phyloP scores from a whole-genome alignment of 768 basidiomycete species.

The Mycena galericulata region DNA sequence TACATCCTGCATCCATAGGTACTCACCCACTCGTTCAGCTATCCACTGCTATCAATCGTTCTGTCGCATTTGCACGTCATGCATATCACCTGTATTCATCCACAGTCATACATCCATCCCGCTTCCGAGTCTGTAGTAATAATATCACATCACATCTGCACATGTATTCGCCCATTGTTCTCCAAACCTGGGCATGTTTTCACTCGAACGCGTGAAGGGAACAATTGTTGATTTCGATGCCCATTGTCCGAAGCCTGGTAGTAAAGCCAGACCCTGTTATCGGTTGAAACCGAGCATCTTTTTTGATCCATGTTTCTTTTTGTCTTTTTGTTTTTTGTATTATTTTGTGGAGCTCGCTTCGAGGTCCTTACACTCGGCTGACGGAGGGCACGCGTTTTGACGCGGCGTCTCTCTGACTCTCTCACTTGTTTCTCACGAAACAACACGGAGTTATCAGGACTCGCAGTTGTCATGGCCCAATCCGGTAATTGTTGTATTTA shows the following conservation, averaged over 20 bases:
- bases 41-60: neutral
- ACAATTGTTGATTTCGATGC: neutral
- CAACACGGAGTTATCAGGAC: too few relatives aligned
- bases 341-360: too few relatives aligned
- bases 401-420: too few relatives aligned
- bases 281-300: too few relatives aligned
- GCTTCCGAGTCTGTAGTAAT: neutral
- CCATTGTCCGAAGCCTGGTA: constrained; percentile 4
- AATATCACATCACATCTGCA: constrained; percentile 8
- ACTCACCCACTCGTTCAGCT: neutral
- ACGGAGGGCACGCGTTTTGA: too few relatives aligned
- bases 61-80: constrained; percentile 10
- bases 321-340: neutral
- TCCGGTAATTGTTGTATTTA: constrained; percentile 13
- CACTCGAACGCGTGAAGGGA: neutral
- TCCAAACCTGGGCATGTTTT: constrained; percentile 14
- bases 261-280: neutral
- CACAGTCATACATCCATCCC: constrained; percentile 2
- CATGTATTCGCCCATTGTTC: constrained; percentile 25
- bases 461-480: too few relatives aligned
- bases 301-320: too few relatives aligned
- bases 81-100: constrained; percentile 19
- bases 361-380: too few relatives aligned
- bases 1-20: neutral
- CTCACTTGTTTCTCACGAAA: too few relatives aligned